These are phyloP conservation scores for Phytophthora chlamydospora DNA, from an alignment of 352 stramenopile species.

Conservation along the genomic window DNA sequence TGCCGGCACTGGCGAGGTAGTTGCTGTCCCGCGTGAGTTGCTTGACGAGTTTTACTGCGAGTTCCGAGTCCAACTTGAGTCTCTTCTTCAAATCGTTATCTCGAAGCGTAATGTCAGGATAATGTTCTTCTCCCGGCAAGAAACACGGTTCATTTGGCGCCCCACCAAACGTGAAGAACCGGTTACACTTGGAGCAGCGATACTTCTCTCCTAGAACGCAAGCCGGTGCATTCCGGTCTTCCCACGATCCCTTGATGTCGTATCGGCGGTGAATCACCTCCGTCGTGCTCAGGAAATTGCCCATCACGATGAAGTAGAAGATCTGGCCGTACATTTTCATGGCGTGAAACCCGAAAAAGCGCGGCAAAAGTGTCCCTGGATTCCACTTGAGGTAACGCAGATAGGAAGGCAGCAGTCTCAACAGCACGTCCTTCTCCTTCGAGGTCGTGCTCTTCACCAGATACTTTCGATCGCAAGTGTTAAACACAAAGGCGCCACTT, in stretches of 20 bases:
- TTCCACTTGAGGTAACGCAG: slow-evolving; percentile 90
- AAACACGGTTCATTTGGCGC: slow-evolving; percentile 50
- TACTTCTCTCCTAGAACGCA: slow-evolving; percentile 81
- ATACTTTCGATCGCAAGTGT: slow-evolving; percentile 89
- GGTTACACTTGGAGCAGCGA: slow-evolving; percentile 86
- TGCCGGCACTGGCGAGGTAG: slow-evolving; percentile 81
- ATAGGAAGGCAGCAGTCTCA: slow-evolving; percentile 84
- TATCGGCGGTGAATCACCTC: slow-evolving; percentile 89
- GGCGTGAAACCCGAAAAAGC: slow-evolving; percentile 90
- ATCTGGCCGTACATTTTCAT: slow-evolving; percentile 93
- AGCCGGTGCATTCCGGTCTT: slow-evolving; percentile 82
- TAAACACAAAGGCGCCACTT: slow-evolving; percentile 91
- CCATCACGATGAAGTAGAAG: slow-evolving; percentile 94
- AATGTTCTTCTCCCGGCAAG: slow-evolving; percentile 71
- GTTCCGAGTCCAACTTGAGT: slow-evolving; percentile 66
- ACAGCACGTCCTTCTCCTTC: slow-evolving; percentile 80
- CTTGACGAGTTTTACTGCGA: slow-evolving; percentile 67
- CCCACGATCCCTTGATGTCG: slow-evolving; percentile 93
- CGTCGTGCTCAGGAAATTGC: slow-evolving; percentile 86
- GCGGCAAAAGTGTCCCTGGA: slow-evolving; percentile 83
- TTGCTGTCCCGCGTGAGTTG: slow-evolving; percentile 85
- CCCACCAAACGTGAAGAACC: slow-evolving; percentile 81
- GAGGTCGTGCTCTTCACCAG: slow-evolving; percentile 91
- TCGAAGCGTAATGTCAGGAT: slow-evolving; percentile 79
- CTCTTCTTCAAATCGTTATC: slow-evolving; percentile 91